Percentiles rank a stretch among this genome's conserved stretches.
Evolutionary conservation across 2,329 filamentous ascomycete species (phyloP).

Genomic region (Scedosporium dehoogii): DNA sequence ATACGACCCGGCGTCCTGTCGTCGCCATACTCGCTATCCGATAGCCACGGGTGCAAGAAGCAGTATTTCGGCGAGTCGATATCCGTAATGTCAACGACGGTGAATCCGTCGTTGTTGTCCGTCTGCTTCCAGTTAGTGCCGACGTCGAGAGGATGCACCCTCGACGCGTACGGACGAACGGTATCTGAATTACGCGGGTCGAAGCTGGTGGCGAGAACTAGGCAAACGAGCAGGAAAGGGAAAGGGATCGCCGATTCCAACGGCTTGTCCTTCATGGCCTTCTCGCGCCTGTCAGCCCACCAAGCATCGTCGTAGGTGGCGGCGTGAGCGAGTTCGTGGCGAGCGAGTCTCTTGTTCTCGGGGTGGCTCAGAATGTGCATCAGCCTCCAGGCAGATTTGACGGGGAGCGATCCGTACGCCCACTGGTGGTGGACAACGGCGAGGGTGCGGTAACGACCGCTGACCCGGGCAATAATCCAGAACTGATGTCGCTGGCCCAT

Average conservation of each 20-base stretch:
- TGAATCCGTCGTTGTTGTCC: constrained; percentile 3
- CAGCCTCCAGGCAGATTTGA: constrained; percentile 8
- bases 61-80: background rate
- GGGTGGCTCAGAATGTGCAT: constrained; percentile 9
- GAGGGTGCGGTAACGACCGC: constrained; percentile 8
- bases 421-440: constrained; percentile 11
- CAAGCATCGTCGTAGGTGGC: background rate
- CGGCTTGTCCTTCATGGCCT: background rate
- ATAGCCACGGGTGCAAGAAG: background rate
- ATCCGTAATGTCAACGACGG: constrained; percentile 4
- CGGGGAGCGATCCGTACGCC: constrained; percentile 9
- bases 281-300: background rate
- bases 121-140: background rate
- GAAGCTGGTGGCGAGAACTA: background rate
- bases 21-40: background rate
- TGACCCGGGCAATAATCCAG: constrained; percentile 11
- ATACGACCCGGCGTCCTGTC: background rate
- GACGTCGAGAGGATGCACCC: background rate
- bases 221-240: background rate
- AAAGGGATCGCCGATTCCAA: background rate
- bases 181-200: background rate
- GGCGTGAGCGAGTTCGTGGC: background rate
- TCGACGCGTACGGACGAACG: background rate
- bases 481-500: constrained; percentile 12
- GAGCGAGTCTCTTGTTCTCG: constrained; percentile 4